Evolutionary conservation across 2,329 filamentous ascomycete genomes (phyloP).

Genomic region (Pseudogymnoascus sp.): DNA sequence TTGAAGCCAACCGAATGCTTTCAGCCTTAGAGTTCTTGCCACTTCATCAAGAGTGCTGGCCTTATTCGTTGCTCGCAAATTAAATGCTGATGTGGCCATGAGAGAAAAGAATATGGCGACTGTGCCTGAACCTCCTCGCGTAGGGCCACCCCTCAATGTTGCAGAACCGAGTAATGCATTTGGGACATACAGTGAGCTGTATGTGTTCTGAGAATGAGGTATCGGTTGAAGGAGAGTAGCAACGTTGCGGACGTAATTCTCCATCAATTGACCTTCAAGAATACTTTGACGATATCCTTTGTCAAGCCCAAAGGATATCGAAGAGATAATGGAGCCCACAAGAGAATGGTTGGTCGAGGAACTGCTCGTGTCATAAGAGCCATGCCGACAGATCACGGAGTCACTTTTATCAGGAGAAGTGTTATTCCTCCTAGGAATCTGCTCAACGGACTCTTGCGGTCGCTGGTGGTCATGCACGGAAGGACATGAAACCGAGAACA

Average conservation of each 20-base stretch:
- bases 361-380: neutral
- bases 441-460: neutral
- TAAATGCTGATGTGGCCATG: neutral
- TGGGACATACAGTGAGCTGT: neutral
- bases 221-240: neutral
- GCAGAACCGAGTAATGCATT: neutral
- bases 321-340: neutral
- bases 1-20: neutral
- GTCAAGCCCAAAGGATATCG: neutral
- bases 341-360: neutral
- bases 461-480: neutral
- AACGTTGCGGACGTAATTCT: neutral
- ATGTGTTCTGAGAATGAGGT: neutral
- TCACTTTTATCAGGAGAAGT: neutral
- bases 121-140: neutral
- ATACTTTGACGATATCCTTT: neutral
- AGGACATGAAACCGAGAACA: neutral
- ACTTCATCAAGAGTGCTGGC: neutral
- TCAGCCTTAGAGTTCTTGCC: neutral
- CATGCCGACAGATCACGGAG: neutral
- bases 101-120: neutral
- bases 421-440: neutral
- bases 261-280: neutral
- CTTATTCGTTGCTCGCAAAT: neutral
- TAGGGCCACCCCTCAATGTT: neutral